phyloP scores from a whole-genome alignment of 495 filamentous ascomycete species.

The Thermothielavioides terrestris region DNA sequence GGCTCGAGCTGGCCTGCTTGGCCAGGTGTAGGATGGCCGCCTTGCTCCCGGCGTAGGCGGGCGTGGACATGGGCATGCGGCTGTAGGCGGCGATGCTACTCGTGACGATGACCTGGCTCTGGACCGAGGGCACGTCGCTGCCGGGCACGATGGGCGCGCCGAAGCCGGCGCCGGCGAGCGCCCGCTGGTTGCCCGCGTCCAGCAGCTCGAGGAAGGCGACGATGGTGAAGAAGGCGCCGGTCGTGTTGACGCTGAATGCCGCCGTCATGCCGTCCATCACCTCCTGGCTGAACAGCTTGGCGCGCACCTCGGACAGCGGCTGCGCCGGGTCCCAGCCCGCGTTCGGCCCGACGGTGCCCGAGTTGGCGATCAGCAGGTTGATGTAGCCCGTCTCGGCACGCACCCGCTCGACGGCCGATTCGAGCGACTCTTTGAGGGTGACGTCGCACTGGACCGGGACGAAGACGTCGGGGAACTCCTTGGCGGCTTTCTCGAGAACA shows the following conservation, averaged over 20 bases:
- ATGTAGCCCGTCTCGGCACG: slow-evolving; percentile 38
- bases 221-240: slow-evolving; percentile 52
- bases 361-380: slow-evolving; percentile 59
- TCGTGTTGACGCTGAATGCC: slow-evolving; percentile 50
- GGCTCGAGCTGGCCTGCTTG: slow-evolving; percentile 48
- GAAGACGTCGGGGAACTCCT: slow-evolving; percentile 31
- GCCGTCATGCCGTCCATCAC: slow-evolving; percentile 44
- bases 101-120: slow-evolving; percentile 48
- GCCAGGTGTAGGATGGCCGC: slow-evolving; percentile 52
- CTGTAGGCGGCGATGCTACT: slow-evolving; percentile 48
- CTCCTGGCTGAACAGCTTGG: slow-evolving; percentile 30
- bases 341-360: slow-evolving; percentile 40
- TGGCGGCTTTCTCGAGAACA: slow-evolving; percentile 38
- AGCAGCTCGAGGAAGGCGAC: slow-evolving; percentile 58
- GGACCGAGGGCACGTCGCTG: slow-evolving; percentile 28
- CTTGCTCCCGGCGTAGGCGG: slow-evolving; percentile 55
- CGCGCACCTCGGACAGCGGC: slow-evolving; percentile 33
- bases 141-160: slow-evolving; percentile 2
- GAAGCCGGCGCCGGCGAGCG: slow-evolving; percentile 33
- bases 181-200: slow-evolving; percentile 50
- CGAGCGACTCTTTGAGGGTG: slow-evolving; percentile 52
- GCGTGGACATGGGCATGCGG: slow-evolving; percentile 30
- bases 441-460: slow-evolving; percentile 56
- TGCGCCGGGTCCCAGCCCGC: slow-evolving; percentile 26
- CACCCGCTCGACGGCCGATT: slow-evolving; percentile 45